Conservation (phyloP, 768 basidiomycete genomes). For the Auricularia auricula-judae region DNA sequence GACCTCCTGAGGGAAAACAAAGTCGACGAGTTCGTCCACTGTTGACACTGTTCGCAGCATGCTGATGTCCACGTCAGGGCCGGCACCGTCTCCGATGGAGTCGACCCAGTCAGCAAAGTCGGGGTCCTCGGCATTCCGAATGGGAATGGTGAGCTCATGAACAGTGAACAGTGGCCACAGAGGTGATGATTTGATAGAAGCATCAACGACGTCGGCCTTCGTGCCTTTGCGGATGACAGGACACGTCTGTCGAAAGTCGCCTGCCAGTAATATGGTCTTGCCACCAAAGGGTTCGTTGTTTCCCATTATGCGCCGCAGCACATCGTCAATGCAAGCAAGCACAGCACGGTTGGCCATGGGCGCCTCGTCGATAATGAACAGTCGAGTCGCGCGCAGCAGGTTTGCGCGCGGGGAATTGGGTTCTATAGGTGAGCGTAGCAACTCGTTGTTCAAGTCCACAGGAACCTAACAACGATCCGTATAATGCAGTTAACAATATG, state of each 20-base stretch:
- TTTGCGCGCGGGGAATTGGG: constrained; percentile 18
- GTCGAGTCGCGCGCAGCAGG: constrained; percentile 19
- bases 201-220: not conserved
- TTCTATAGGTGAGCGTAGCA: constrained; percentile 23
- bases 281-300: constrained; percentile 25
- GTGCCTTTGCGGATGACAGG: constrained; percentile 26
- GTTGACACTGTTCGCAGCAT: too few relatives aligned
- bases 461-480: constrained; percentile 16
- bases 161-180: constrained; percentile 24
- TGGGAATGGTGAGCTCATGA: constrained; percentile 11
- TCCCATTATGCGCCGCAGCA: constrained; percentile 18
- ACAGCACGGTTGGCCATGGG: constrained; percentile 30
- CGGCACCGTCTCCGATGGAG: too few relatives aligned
- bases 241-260: constrained; percentile 11
- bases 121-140: too few relatives aligned
- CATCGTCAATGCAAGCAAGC: constrained; percentile 24
- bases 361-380: constrained; percentile 16
- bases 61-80: too few relatives aligned
- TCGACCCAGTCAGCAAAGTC: too few relatives aligned
- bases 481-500: too few relatives aligned
- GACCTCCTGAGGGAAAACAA: too few relatives aligned
- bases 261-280: constrained; percentile 23
- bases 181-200: not conserved
- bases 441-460: constrained; percentile 21
- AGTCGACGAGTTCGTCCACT: too few relatives aligned